Conservation (phyloP, 2,329 filamentous ascomycete species). For the Aureobasidium lini region DNA sequence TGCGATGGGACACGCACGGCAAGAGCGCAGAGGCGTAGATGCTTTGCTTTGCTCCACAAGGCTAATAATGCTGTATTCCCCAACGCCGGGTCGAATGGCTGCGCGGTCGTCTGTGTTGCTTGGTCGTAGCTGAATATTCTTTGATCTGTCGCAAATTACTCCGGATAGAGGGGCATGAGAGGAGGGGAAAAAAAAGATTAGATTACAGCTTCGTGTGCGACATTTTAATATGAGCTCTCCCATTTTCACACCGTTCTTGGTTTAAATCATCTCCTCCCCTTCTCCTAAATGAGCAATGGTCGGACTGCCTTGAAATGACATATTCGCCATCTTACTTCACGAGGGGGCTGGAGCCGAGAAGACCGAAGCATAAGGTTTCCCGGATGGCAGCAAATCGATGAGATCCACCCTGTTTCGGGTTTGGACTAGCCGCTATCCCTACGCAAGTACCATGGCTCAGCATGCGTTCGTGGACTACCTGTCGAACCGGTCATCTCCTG, state of each 20-base stretch:
- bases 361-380: background rate
- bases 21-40: background rate
- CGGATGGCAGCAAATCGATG: background rate
- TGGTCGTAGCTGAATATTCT: background rate
- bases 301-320: background rate
- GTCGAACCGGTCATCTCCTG: background rate
- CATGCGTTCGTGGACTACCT: background rate
- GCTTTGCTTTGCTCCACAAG: background rate
- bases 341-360: slow-evolving; percentile 7
- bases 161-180: background rate
- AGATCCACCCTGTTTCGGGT: background rate
- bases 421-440: too few relatives aligned
- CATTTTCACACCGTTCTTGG: background rate
- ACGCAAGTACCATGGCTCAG: background rate
- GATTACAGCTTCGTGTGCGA: background rate
- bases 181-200: background rate
- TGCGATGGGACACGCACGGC: background rate
- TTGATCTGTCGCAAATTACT: background rate
- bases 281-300: background rate
- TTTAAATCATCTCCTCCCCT: background rate
- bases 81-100: slow-evolving; percentile 3
- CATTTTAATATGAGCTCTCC: background rate
- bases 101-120: slow-evolving; percentile 6
- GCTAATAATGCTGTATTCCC: slow-evolving; percentile 6
- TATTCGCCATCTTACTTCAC: background rate